These are phyloP conservation scores for Daldinia caldariorum DNA, from an alignment of 495 filamentous ascomycete genomes.

Conservation along the genomic window DNA sequence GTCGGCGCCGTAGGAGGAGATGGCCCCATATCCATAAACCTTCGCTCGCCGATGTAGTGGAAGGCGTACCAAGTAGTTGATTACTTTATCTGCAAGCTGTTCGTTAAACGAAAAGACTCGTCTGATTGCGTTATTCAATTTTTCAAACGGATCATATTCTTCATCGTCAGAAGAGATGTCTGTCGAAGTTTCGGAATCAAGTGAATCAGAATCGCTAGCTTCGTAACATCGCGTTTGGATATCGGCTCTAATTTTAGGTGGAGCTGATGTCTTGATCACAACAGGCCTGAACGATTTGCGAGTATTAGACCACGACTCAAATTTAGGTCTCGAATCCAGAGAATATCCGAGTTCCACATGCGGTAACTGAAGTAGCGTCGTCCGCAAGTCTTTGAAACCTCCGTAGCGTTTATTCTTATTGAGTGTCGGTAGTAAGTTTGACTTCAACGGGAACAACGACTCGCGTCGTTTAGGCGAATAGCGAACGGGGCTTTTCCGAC, in stretches of 20 bases:
- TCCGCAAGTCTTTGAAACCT: not conserved
- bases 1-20: not conserved
- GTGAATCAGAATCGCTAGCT: not conserved
- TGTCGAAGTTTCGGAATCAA: constrained; percentile 10
- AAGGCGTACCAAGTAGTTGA: constrained; percentile 8
- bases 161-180: constrained; percentile 14
- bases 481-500: not conserved
- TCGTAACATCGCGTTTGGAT: not conserved
- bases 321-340: not conserved
- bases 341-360: not conserved
- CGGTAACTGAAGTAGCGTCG: not conserved
- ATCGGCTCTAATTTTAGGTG: not conserved
- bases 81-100: constrained; percentile 8
- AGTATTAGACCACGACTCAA: not conserved
- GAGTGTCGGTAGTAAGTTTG: not conserved
- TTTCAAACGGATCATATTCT: constrained; percentile 16
- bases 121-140: constrained; percentile 13
- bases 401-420: not conserved
- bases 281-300: too few species aligned
- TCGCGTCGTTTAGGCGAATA: not conserved
- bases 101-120: constrained; percentile 9
- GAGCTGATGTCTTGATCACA: not conserved
- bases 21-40: constrained; percentile 14
- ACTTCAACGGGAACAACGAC: not conserved
- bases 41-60: constrained; percentile 10